Evolutionary conservation across 164 flowering plant genomes (phyloP), one percentile per base, ranked within the genome.

Genomic region (Echeveria elegans): DNA sequence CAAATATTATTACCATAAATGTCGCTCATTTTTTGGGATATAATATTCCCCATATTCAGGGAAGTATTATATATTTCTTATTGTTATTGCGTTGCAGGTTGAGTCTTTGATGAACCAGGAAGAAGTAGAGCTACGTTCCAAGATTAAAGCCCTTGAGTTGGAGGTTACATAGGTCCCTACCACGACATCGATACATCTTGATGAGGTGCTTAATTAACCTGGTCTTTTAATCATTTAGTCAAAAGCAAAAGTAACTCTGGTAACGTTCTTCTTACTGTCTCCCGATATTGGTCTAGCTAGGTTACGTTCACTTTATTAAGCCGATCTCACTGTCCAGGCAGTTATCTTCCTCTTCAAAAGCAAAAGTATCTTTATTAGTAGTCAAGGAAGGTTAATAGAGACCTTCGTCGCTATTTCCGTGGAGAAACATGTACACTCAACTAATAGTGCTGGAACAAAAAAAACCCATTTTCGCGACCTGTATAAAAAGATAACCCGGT

Each of bases 111-210:
- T 86, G 47, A 90, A 93, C 68, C 81, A 87, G 77, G 97, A 90
- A 74, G 98, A 90, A 78, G 90, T 88, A 59, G 97, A 90, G 73
- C 69, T 92, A 72, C 92, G 97, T 50, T 82, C 89, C 21, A 90
- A 92, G 77, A 90, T 92, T 65, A 89, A 87, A 79, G 86, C 93
- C 37, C 88, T 90, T 28, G 91, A 93, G 5, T 66, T 82, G 74
- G 93, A 90, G 76, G 89, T 92, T 50, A 81, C 84, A 47, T 88
- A 90, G 75, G 86, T 90, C 36, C 96, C 97, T 66, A 43, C 18
- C 0, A 77, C 79, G 66, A 77, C 95, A 5, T 64, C 82, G 2
- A 71, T 73, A 52, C 77, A 82, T 66, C 88, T 90, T 18, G 81
- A 87, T 72, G 96, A 92, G 88, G 95, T 89, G 78, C 29, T 24